Evolutionary conservation across 345 rosid species (phyloP).

Genomic region (Noccaea caerulescens): DNA sequence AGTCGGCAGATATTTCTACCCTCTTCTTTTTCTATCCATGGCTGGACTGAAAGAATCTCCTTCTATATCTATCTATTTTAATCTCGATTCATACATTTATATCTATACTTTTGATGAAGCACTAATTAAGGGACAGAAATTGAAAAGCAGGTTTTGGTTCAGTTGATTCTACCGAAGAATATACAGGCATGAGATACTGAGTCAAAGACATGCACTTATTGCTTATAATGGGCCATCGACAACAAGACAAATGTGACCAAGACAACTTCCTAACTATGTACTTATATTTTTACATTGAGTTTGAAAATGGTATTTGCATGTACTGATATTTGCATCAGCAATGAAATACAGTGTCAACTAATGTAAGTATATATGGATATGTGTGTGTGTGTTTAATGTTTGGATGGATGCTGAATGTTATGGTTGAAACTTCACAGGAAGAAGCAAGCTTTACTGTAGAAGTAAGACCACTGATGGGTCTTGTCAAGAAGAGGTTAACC

Average conservation of each 20-base stretch:
- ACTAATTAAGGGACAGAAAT: conserved; percentile 3
- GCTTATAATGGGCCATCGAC: conserved; percentile 24
- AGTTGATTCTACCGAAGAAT: conserved; percentile 16
- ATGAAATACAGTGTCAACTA: conserved; percentile 19
- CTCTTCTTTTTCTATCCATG: conserved; percentile 62
- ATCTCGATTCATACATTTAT: neutral
- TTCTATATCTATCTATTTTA: conserved; percentile 31
- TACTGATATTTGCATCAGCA: conserved; percentile 13
- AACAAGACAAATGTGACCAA: conserved; percentile 37
- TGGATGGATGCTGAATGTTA: conserved; percentile 18
- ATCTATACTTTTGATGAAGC: conserved; percentile 11
- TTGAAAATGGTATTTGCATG: conserved; percentile 37
- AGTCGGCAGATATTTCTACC: conserved; percentile 92
- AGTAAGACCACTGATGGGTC: conserved; percentile 44
- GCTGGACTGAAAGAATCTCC: conserved; percentile 93
- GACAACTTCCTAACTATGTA: conserved; percentile 24
- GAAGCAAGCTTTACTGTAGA: conserved; percentile 36
- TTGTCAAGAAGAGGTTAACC: conserved; percentile 42
- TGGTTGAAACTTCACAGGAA: conserved; percentile 30
- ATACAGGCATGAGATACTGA: conserved; percentile 23
- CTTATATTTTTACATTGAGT: conserved; percentile 18
- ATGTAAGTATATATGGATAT: neutral
- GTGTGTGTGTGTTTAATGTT: neutral
- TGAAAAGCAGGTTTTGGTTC: conserved; percentile 2
- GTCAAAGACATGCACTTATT: conserved; percentile 33